Evolutionary conservation across 1,139 yeast species (phyloP), one percentile per base, ranked within the genome.

Genomic region (Yamadazyma atmosphaerica): DNA sequence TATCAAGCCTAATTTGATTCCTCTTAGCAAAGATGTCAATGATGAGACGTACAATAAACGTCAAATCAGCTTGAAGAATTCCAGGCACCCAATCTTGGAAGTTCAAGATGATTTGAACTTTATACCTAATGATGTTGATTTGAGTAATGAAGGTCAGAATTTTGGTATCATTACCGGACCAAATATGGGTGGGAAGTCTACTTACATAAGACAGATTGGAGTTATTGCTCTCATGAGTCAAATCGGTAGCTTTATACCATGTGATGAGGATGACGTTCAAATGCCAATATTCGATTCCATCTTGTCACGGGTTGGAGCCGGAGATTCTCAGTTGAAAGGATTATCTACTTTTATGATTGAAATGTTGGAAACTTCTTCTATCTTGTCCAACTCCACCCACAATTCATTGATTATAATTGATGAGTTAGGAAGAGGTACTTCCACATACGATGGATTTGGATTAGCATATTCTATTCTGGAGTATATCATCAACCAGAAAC

Each of bases 141-240:
- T 89, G 41, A 56, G 66, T 12, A 62, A 59, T 40, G 36, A 40
- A 1, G 45, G 45, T 19, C 71, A 81, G 13, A 87, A 86, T 40
- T 90, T 92, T 55, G 72, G 81, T 12, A 84, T 92, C 23, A 87
- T 92, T 24, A 92, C 98, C 0, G 98, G 98, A 14, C 98, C 98
- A 28, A 92, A 92, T 56, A 92, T 92, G 98, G 98, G 98, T 43
- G 98, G 98, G 55, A 92, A 92, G 60, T 88, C 97, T 1, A 90
- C 98, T 0, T 92, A 86, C 60, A 89, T 92, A 37, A 77, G 97
- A 45, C 96, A 92, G 52, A 74, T 88, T 38, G 98, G 98, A 9
- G 94, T 87, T 2, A 84, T 90, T 41, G 83, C 94, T 2, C 67
- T 90, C 35, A 75, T 92, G 87, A 89, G 92, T 25, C 98, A 92